phyloP scores from a whole-genome alignment of 371 early-diverging fungal species.

The Synchytrium microbalum region DNA sequence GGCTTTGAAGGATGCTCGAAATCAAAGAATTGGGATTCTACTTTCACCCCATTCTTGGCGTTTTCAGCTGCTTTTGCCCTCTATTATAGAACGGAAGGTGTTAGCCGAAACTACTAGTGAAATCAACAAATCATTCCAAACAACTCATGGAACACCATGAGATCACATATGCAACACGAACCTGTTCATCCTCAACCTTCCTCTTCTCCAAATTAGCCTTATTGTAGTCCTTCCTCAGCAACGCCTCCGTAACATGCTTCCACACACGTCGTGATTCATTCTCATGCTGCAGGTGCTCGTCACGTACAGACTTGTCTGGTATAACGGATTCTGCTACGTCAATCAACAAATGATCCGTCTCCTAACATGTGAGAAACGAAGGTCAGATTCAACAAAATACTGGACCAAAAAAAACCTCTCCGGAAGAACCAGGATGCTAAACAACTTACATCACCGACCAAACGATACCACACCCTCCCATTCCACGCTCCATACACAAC shows the following conservation, averaged over 20 bases:
- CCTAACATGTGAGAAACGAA: slow-evolving; percentile 16
- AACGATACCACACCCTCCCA: slow-evolving; percentile 29
- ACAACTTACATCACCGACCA: slow-evolving; percentile 4
- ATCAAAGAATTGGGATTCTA: neutral
- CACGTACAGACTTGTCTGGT: slow-evolving; percentile 41
- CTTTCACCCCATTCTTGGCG: neutral
- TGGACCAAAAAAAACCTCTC: no score
- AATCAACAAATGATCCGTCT: slow-evolving; percentile 30
- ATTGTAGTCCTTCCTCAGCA: slow-evolving; percentile 58
- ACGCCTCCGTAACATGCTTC: slow-evolving; percentile 68
- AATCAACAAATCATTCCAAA: slow-evolving; percentile 30
- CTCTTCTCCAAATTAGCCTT: slow-evolving; percentile 74
- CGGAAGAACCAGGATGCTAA: neutral
- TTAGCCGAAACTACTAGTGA: no score
- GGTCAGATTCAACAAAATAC: neutral
- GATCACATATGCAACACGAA: neutral
- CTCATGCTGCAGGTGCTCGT: slow-evolving; percentile 46
- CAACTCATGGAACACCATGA: no score
- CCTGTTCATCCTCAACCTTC: slow-evolving; percentile 72
- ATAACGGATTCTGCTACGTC: slow-evolving; percentile 40
- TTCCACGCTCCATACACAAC: slow-evolving; percentile 56
- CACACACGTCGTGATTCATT: slow-evolving; percentile 67
- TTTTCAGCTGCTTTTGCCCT: neutral
- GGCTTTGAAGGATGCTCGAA: neutral
- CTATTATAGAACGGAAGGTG: no score